These are phyloP conservation scores for Colletotrichum nymphaeae DNA, from an alignment of 2,329 filamentous ascomycete genomes.

Conservation along the genomic window DNA sequence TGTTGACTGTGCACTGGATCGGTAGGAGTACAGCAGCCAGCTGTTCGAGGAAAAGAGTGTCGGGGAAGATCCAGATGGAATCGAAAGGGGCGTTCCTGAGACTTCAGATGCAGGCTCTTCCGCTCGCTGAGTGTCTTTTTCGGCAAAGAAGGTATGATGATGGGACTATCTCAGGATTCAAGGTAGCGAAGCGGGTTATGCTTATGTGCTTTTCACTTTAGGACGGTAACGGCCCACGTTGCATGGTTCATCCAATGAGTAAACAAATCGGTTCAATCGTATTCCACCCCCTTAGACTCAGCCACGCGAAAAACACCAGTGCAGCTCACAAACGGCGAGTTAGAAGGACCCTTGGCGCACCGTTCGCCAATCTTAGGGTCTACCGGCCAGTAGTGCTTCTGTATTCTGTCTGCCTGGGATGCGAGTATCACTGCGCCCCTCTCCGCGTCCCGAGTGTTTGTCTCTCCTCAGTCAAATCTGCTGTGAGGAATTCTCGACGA, in stretches of 20 bases:
- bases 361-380: not conserved
- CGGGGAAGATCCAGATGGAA: too few relatives aligned
- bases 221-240: not conserved
- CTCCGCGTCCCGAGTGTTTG: slow-evolving; percentile 10
- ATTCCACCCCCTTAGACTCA: not conserved
- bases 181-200: not conserved
- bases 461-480: not conserved
- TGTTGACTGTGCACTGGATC: too few relatives aligned
- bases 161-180: not conserved
- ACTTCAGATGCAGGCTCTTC: not conserved
- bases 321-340: not conserved
- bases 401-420: not conserved
- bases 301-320: not conserved
- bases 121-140: not conserved
- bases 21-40: too few relatives aligned
- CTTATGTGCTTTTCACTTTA: slow-evolving; percentile 5
- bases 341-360: not conserved
- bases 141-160: not conserved
- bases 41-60: too few relatives aligned
- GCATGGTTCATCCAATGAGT: not conserved
- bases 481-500: not conserved
- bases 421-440: slow-evolving; percentile 20
- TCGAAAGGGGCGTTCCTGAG: not conserved
- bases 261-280: not conserved
- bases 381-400: not conserved